Base-by-base conservation (phyloP, 306 rosid species). In the Prunus kanzakura region DNA sequence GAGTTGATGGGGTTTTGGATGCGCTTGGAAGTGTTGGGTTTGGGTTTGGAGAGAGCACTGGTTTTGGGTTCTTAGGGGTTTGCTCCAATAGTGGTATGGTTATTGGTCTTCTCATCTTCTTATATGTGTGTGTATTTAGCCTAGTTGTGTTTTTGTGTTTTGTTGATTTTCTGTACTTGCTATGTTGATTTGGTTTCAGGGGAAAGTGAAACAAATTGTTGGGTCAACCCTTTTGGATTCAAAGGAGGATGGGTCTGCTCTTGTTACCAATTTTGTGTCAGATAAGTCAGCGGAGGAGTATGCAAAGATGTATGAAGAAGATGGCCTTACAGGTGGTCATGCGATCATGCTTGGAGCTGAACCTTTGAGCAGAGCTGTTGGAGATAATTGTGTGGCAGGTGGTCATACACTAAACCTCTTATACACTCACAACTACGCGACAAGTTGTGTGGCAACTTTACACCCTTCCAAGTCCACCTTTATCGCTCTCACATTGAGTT, bases 131-230 rank as follows among this genome's bases (percentile, higher is more conserved):
- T 45, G 20, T 46, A 19, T 16, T 9, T 51, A 6, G 46, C 46
- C 43, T 3, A 49, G 15, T 23, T 23, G 9, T 19, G 22, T 45
- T 54, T 41, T 52, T 27, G 29, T 27, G 29, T 27, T 27, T 27
- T 27, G 55, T 13, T 45, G 43, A 18, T 15, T 66, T 38, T 52
- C 0, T 81, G 41, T 47, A 19, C 6, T 22, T 27, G 57, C 54
- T 29, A 25, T 52, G 68, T 14, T 57, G 45, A 10, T 22, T 54
- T 82, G 32, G 71, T 65, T 65, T 27, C 75, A 95, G 97, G 99
- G 97, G 57, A 95, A 87, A 77, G 99, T 92, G 80, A 92, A 91
- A 67, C 98, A 95, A 74, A 91, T 95, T 72, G 98, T 92, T 70
- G 98, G 99, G 69, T 95, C 99, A 1, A 95, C 97, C 62, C 91